Evolutionary conservation across 2,329 filamentous ascomycete genomes (phyloP), one percentile per base, ranked within the genome.

Genomic region (Pseudogymnoascus sp.): DNA sequence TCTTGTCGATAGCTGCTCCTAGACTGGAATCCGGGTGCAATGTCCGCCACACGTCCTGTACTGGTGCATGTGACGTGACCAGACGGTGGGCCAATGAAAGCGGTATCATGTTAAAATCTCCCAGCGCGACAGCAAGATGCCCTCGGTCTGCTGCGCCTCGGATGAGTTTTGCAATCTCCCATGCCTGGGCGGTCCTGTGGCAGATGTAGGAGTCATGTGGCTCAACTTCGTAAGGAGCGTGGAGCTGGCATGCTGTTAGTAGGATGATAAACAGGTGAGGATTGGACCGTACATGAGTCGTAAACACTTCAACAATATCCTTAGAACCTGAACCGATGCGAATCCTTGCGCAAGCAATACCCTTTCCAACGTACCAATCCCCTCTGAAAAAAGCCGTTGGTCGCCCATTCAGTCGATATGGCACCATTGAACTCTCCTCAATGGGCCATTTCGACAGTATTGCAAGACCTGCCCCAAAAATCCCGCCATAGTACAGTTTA

Each of bases 71-170:
- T 3, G 86, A 84, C 62, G 88, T 89, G 67, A 99, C 87, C 66
- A 97, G 80, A 60, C 86, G 84, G 76, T 97, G 90, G 33, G 89
- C 87, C 64, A 96, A 84, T 26, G 90, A 95, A 40, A 88, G 75
- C 0, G 94, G 94, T n/a, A 91, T 79, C 88, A 96, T 96, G 76
- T 97, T 97, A 78, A 97, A 97, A 77, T 97, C 94, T 26, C 94
- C 94, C 60, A 96, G 78, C 5, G 87, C 92, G 44, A 97, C 78
- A 59, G 92, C 92, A 31, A 97, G 79, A 72, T 93, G 89, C 5
- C 92, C 91, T 11, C 88, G 81, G 67, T 92, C 88, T 1, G 86
- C 83, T 47, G 93, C 92, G 62, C 84, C 88, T 58, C 90, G 86
- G 77, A 97, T 88, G 47, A 96, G 80, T 74, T 96, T 96, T 60